Conservation (phyloP, 352 stramenopile genomes). For the Globisporangium alternatum region DNA sequence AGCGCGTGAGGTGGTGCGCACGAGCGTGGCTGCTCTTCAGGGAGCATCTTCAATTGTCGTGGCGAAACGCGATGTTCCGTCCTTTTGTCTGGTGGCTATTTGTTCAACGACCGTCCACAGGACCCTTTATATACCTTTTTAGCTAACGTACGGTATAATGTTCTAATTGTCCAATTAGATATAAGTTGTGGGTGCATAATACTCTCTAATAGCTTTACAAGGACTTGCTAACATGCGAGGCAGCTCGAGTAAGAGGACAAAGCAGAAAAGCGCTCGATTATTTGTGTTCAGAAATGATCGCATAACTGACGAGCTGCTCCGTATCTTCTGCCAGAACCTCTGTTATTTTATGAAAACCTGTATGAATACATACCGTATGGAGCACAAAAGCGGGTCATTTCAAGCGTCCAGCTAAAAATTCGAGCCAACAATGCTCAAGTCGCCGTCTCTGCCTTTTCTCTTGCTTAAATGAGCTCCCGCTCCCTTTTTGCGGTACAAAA, state of each 20-base stretch:
- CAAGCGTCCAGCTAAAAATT: not conserved
- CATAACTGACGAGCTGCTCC: conserved; percentile 7
- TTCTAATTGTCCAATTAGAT: not conserved
- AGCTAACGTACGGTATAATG: not conserved
- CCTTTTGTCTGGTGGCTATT: conserved; percentile 9
- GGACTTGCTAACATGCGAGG: not conserved
- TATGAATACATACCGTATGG: not conserved
- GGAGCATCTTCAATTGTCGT: conserved; percentile 6
- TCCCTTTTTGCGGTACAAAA: conserved; percentile 2
- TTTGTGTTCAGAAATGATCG: conserved; percentile 7
- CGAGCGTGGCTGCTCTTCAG: not conserved
- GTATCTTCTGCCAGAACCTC: conserved; percentile 10
- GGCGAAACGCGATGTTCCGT: not conserved
- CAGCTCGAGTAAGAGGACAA: conserved; percentile 8
- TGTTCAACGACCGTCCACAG: not conserved
- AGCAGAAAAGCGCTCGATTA: conserved; percentile 3
- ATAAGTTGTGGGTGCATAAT: not conserved
- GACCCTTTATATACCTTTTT: not conserved
- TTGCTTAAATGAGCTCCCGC: not conserved
- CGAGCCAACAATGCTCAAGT: not conserved
- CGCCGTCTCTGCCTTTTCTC: not conserved
- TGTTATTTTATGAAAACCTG: not conserved
- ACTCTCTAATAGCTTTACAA: not conserved
- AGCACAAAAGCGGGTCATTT: not conserved
- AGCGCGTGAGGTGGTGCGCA: not conserved